Conservation (phyloP, 2,329 filamentous ascomycete species). For the Helminthosporium solani region DNA sequence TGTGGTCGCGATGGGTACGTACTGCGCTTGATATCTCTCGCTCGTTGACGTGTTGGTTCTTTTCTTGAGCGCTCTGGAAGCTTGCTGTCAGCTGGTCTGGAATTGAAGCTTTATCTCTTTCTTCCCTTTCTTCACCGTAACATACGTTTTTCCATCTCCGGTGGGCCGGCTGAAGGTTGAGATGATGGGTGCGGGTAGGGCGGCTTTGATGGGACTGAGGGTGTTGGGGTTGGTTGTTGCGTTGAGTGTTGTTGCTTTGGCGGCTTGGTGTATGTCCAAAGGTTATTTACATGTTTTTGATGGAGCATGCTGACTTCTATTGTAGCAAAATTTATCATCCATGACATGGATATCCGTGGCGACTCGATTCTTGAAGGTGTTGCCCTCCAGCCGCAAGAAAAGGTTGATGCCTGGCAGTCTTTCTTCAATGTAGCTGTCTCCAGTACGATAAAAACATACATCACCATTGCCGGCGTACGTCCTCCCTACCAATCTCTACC, state of each 20-base stretch:
- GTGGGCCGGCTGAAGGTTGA: too few relatives aligned
- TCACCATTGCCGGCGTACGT: conserved; percentile 29
- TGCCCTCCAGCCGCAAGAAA: conserved; percentile 8
- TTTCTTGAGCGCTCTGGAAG: conserved; percentile 28
- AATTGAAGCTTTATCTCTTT: neutral
- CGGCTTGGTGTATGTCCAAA: conserved; percentile 25
- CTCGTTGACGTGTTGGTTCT: conserved; percentile 8
- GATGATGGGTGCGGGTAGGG: conserved; percentile 21
- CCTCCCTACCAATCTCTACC: neutral
- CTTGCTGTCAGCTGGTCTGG: conserved; percentile 30
- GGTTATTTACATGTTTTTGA: neutral
- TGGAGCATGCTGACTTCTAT: neutral
- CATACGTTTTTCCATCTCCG: neutral
- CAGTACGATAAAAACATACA: conserved; percentile 22
- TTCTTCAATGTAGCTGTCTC: conserved; percentile 18
- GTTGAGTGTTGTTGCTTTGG: conserved; percentile 22
- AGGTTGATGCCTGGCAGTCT: conserved; percentile 18
- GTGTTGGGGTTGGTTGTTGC: conserved; percentile 22
- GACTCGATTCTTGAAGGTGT: conserved; percentile 14
- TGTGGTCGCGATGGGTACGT: too few relatives aligned
- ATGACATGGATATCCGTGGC: conserved; percentile 24
- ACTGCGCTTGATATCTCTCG: too few relatives aligned
- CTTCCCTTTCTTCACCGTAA: neutral
- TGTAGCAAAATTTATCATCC: conserved; percentile 21
- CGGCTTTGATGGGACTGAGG: conserved; percentile 21